Base-by-base conservation (phyloP, 441 rosid species). In the Omphalea diandra region DNA sequence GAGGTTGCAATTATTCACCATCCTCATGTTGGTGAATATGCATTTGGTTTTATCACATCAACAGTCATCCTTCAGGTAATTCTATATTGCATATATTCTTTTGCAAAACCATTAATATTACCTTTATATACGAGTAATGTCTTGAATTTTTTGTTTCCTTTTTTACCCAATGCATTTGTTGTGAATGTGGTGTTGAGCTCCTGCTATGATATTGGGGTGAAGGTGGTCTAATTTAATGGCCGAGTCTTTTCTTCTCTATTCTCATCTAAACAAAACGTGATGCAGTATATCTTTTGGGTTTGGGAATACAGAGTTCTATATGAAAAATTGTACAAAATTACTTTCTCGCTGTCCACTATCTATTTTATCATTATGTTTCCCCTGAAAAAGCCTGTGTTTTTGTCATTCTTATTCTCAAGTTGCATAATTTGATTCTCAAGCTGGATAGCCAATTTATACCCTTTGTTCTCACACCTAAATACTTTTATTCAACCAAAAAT, bases 21-120 rank as follows among this genome's bases (percentile, higher is more conserved):
- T 75, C 98, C 98, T 63, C 96, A 96, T 61, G 70, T 88, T 74
- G 98, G 97, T 35, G 98, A 93, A 88, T 93, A 91, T 69, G 98
- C 97, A 18, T 93, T 93, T 82, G 96, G 98, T 63, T 91, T 93
- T 68, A 93, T 93, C 74, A 91, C 97, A 74, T 93, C 97, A 17
- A 84, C 98, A 10, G 88, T 91, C 56, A 74, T 80, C 74, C 97
- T 91, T 73, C 96, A 94, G 95, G 98, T 91, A 76, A 15, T 67
- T 77, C 27, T 64, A 62, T 67, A 55, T 63, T 27, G 11, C 20
- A 15, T 38, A 10, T 14, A 3, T 61, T 43, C 55, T 75, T 20
- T 63, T 59, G 53, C 49, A 49, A 55, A 54, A 41, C 44, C 15
- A 29, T 49, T 60, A 27, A 14, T 32, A 68, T n/a, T 18, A 27